Evolutionary conservation across 805 yeast species (phyloP).

Genomic region (Cephaloascus fragrans): DNA sequence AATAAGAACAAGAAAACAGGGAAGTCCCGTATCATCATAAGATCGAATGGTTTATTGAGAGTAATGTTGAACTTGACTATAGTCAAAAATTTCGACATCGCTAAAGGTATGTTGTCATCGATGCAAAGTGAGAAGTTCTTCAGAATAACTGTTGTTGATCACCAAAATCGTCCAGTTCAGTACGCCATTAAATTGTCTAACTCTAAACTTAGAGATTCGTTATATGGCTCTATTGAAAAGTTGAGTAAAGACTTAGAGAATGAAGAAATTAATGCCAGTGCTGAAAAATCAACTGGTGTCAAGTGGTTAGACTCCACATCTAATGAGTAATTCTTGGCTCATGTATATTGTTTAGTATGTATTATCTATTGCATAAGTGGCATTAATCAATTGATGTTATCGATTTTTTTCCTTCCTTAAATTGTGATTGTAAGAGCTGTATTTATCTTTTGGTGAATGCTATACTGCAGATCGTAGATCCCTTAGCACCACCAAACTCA

Average conservation of each 20-base stretch:
- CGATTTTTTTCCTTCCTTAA: not conserved
- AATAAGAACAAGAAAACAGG: slow-evolving; percentile 34
- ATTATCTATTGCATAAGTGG: not conserved
- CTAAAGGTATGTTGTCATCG: slow-evolving; percentile 82
- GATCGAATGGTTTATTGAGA: slow-evolving; percentile 77
- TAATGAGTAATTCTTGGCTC: not conserved
- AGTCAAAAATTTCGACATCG: slow-evolving; percentile 47
- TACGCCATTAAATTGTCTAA: slow-evolving; percentile 70
- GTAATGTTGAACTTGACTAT: slow-evolving; percentile 75
- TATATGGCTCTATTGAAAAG: slow-evolving; percentile 40
- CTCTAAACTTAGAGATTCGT: slow-evolving; percentile 46
- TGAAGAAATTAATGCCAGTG: not conserved
- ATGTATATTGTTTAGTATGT: not conserved
- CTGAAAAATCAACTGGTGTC: not conserved
- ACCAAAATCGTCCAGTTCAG: slow-evolving; percentile 62
- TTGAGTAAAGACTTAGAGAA: slow-evolving; percentile 10
- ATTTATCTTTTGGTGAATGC: slow-evolving; percentile 46
- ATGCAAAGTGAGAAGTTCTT: slow-evolving; percentile 75
- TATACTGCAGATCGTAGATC: slow-evolving; percentile 80
- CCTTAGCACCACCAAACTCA: slow-evolving; percentile 83
- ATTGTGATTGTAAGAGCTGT: no score
- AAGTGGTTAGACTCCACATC: not conserved
- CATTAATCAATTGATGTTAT: no score
- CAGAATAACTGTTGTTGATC: slow-evolving; percentile 61
- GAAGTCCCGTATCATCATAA: slow-evolving; percentile 72